phyloP scores from a whole-genome alignment of 169 alveolate genomes.

The Toxoplasma gondii region DNA sequence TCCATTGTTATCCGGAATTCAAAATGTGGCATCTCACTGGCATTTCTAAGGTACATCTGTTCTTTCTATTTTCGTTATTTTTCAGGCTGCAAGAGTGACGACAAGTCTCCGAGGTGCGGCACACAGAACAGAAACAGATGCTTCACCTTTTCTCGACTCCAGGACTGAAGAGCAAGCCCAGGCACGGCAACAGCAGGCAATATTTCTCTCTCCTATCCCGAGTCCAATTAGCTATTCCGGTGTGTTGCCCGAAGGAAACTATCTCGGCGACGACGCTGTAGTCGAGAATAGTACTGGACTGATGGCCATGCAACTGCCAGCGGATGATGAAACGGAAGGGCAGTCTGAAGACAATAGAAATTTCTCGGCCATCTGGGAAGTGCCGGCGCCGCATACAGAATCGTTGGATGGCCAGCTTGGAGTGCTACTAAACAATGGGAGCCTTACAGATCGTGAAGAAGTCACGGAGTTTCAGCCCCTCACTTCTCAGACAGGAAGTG shows the following conservation, averaged over 20 bases:
- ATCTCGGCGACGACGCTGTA: conserved; percentile 4
- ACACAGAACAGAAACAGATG: neutral
- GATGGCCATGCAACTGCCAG: neutral
- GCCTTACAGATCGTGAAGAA: too few relatives aligned
- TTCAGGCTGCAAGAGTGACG: neutral
- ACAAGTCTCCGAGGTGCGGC: neutral
- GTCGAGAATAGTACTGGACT: neutral
- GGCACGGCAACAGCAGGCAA: conserved; percentile 17
- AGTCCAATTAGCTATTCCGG: neutral
- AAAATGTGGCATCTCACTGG: too few relatives aligned
- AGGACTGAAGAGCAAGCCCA: neutral
- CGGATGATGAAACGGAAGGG: neutral
- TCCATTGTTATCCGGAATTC: too few relatives aligned
- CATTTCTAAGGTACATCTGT: too few relatives aligned
- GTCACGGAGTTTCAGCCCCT: neutral
- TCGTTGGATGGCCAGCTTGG: too few relatives aligned
- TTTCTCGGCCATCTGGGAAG: neutral
- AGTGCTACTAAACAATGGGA: too few relatives aligned
- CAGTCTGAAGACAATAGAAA: too few relatives aligned
- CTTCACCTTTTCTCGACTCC: neutral
- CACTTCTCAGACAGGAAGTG: neutral
- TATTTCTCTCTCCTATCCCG: neutral
- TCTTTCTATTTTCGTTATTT: too few relatives aligned
- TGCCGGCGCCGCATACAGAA: neutral
- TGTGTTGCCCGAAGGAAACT: neutral